These are phyloP conservation scores for Solanum gracilifrons DNA, from an alignment of 257 asterid genomes.

Conservation along the genomic window DNA sequence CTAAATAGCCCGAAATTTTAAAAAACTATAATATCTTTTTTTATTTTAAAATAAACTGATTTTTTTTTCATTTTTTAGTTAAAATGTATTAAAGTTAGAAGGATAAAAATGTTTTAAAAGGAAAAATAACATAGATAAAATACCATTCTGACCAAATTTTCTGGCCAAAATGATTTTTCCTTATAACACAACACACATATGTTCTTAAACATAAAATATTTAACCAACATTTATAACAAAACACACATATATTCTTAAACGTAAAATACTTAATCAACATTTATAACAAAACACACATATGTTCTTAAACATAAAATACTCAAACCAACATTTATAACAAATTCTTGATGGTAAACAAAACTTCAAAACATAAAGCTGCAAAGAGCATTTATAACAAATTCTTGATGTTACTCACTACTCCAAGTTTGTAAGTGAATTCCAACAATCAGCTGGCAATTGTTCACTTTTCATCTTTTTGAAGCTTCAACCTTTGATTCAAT, in stretches of 20 bases:
- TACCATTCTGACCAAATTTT: no score
- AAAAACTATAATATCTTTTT: no score
- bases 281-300: no score
- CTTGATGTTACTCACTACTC: not conserved
- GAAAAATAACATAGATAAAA: no score
- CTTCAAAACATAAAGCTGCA: no score
- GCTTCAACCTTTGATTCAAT: not conserved
- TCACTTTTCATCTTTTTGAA: not conserved
- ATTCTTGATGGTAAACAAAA: not conserved
- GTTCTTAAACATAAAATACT: not conserved
- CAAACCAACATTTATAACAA: not conserved
- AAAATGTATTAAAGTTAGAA: no score
- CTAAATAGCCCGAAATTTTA: no score
- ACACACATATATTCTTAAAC: not conserved
- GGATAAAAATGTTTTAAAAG: no score
- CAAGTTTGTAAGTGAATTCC: not conserved
- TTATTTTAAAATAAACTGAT: no score
- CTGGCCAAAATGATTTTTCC: no score
- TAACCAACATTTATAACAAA: not conserved
- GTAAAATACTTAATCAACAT: not conserved
- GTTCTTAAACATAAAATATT: not conserved
- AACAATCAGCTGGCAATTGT: not conserved
- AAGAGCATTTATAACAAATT: no score
- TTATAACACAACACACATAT: not conserved
- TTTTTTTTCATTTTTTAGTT: no score